Percentiles rank a stretch among this genome's conserved stretches.
phyloP scores from a whole-genome alignment of 768 basidiomycete genomes.

The Sarcomyxa edulis region DNA sequence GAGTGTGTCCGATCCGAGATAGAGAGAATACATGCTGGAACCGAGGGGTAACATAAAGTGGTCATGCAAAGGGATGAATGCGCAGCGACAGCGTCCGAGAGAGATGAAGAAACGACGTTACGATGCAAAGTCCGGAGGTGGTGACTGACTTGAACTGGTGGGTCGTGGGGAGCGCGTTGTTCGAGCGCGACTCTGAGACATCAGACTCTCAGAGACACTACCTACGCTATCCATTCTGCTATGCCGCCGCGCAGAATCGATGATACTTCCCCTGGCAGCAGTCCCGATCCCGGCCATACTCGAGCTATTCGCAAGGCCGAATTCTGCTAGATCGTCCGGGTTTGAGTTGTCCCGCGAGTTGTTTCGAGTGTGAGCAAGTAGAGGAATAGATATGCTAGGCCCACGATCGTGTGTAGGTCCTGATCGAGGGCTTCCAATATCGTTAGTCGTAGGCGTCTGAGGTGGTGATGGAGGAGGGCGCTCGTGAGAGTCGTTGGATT shows the following conservation, averaged over 20 bases:
- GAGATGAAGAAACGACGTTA: too few relatives aligned
- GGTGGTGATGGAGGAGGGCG: neutral
- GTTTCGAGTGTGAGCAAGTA: conserved; percentile 20
- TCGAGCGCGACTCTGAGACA: neutral
- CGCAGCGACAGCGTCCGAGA: too few relatives aligned
- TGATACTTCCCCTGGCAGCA: conserved; percentile 25
- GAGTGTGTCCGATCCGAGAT: too few relatives aligned
- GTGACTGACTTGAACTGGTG: too few relatives aligned
- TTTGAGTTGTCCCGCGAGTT: conserved; percentile 16
- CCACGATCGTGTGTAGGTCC: conserved; percentile 17
- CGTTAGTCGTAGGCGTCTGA: neutral
- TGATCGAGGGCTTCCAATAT: conserved; percentile 2
- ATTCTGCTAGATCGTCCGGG: conserved; percentile 15
- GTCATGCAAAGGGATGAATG: too few relatives aligned
- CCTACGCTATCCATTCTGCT: conserved; percentile 11
- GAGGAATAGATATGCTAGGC: conserved; percentile 23
- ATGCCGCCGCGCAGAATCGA: conserved; percentile 10
- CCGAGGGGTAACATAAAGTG: too few relatives aligned
- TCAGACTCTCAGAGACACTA: neutral
- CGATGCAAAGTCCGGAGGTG: too few relatives aligned
- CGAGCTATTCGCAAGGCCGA: conserved; percentile 5
- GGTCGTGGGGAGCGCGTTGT: neutral
- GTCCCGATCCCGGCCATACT: conserved; percentile 47
- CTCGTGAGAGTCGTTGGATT: neutral
- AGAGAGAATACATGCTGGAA: too few relatives aligned